These are phyloP conservation scores for Fusarium napiforme DNA, from an alignment of 2,329 filamentous ascomycete genomes.

Conservation along the genomic window DNA sequence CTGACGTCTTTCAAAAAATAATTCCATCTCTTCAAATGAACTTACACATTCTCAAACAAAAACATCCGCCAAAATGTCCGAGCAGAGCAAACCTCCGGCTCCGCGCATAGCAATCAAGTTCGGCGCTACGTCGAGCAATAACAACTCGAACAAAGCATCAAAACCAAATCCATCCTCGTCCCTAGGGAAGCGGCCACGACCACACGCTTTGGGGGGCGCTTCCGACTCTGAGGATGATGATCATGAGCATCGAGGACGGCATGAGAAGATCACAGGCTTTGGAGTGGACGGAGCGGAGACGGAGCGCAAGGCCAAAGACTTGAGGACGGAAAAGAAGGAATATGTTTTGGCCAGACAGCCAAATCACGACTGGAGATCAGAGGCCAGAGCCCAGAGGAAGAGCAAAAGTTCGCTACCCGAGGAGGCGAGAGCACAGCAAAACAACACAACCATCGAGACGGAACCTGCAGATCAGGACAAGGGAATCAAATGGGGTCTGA, in stretches of 20 bases:
- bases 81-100: conserved; percentile 44
- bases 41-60: not conserved
- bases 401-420: conserved; percentile 69
- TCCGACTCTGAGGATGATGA: conserved; percentile 57
- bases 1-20: conserved; percentile 23
- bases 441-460: conserved; percentile 44
- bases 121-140: conserved; percentile 47
- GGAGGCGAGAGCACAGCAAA: conserved; percentile 60
- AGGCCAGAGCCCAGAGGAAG: conserved; percentile 58
- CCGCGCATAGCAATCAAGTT: conserved; percentile 63
- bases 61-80: conserved; percentile 28
- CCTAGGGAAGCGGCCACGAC: conserved; percentile 61
- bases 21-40: not conserved
- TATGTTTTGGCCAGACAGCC: conserved; percentile 67
- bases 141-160: conserved; percentile 43
- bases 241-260: conserved; percentile 45
- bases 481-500: conserved; percentile 67
- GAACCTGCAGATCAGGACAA: conserved; percentile 60
- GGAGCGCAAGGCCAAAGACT: conserved; percentile 51
- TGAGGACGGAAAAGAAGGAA: conserved; percentile 47
- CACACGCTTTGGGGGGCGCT: conserved; percentile 54
- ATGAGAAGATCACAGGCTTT: conserved; percentile 63
- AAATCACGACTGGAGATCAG: conserved; percentile 72
- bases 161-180: conserved; percentile 54
- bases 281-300: conserved; percentile 56